Evolutionary conservation across 2,329 filamentous ascomycete species (phyloP), one percentile per base, ranked within the genome.

Genomic region (Cadophora luteo-olivacea): DNA sequence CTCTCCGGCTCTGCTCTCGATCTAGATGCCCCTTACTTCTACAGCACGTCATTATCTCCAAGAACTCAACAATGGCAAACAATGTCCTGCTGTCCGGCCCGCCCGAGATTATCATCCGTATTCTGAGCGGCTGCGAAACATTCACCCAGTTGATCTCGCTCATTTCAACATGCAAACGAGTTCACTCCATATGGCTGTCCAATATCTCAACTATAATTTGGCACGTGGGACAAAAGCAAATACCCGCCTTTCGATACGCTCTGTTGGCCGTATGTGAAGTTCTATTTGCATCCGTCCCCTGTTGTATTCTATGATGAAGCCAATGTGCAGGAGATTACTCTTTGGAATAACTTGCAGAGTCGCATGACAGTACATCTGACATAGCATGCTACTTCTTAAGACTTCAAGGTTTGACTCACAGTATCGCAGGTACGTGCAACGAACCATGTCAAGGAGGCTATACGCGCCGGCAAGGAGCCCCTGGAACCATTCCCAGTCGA

Each of bases 111-210:
- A 16, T 63, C 24, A 25, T 33, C n/a, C 19, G 45, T 32, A 51
- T 62, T 36, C 22, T 62, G 6, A 32, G 16, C 38, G 38, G 38
- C 9, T 51, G 41, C 49, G 19, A 51, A 9, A 51, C 29, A 22
- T 63, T 63, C 24, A 45, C 61, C 25, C 19, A 52, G 45, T 36
- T 63, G 25, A 45, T 62, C 38, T 62, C 60, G 12, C 7, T 62
- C 60, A 49, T 51, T 19, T 49, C 29, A 24, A 62, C 41, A 45
- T 49, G 12, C 38, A 62, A 62, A 62, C 12, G n/a, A 2, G 22
- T 62, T 19, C 60, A 62, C 24, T 45, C 60, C 8, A 49, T 62
- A 62, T 62, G 60, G 60, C 25, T 62, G 38, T 45, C 60, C 16
- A 62, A 62, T 24, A 49, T 48, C 6, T 62, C 60, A 48, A 32